These are phyloP conservation scores for Penicillium argentinense DNA, from an alignment of 495 filamentous ascomycete species.

Conservation along the genomic window DNA sequence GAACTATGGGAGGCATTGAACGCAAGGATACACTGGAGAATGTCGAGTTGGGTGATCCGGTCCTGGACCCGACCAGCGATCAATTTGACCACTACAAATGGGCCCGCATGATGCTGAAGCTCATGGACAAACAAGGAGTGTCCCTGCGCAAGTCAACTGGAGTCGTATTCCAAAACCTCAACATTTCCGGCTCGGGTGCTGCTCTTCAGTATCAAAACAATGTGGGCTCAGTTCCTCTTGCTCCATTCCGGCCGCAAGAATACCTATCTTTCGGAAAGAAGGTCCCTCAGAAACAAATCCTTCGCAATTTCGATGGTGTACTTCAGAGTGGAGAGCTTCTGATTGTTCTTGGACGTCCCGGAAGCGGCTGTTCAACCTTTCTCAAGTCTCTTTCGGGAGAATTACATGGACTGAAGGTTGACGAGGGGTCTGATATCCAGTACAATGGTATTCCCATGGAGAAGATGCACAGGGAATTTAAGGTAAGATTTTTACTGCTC, in stretches of 20 bases:
- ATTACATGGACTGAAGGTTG: slow-evolving; percentile 40
- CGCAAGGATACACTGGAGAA: slow-evolving; percentile 46
- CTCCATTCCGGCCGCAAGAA: slow-evolving; percentile 49
- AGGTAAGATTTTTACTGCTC: slow-evolving; percentile 11
- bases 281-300: slow-evolving; percentile 39
- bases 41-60: slow-evolving; percentile 46
- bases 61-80: slow-evolving; percentile 54
- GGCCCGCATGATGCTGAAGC: slow-evolving; percentile 48
- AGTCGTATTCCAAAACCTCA: slow-evolving; percentile 51
- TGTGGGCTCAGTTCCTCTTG: slow-evolving; percentile 48
- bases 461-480: slow-evolving; percentile 56
- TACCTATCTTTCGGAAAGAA: slow-evolving; percentile 31
- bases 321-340: slow-evolving; percentile 40
- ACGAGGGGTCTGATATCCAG: slow-evolving; percentile 44
- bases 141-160: slow-evolving; percentile 39
- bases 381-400: slow-evolving; percentile 40
- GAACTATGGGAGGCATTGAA: slow-evolving; percentile 26
- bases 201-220: slow-evolving; percentile 58
- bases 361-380: slow-evolving; percentile 47
- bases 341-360: slow-evolving; percentile 44
- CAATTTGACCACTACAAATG: slow-evolving; percentile 61
- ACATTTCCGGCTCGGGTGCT: slow-evolving; percentile 53
- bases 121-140: slow-evolving; percentile 45
- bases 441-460: slow-evolving; percentile 54
- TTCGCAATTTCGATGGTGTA: slow-evolving; percentile 42